Conservation (phyloP, 208 protist species). For the Angomonas deanei region DNA sequence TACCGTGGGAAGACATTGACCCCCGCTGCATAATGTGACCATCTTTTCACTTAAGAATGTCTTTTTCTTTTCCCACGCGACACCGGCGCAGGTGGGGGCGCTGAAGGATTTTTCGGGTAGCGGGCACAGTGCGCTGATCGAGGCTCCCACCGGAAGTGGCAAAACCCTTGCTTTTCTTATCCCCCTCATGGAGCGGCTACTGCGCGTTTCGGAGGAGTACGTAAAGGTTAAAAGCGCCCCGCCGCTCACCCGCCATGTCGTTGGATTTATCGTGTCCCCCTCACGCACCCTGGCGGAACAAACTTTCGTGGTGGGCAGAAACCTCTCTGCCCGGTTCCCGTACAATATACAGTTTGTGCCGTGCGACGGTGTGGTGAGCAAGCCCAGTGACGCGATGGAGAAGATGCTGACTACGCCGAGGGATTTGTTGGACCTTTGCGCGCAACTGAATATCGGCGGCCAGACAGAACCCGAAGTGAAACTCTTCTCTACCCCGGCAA, state of each 20-base stretch:
- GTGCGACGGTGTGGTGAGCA: conserved; percentile 69
- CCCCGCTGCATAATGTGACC: conserved; percentile 58
- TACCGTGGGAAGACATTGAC: conserved; percentile 81
- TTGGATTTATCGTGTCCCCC: conserved; percentile 77
- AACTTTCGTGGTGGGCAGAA: conserved; percentile 76
- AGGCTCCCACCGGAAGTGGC: conserved; percentile 96
- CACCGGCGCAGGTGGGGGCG: conserved; percentile 75
- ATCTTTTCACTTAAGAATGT: conserved; percentile 84
- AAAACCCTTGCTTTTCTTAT: conserved; percentile 96
- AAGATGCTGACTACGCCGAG: conserved; percentile 71
- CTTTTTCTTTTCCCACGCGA: conserved; percentile 90
- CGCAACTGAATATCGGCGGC: too few relatives aligned
- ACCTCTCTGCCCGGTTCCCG: conserved; percentile 57
- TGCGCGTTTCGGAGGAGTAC: conserved; percentile 51
- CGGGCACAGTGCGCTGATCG: conserved; percentile 79
- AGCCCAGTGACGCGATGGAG: conserved; percentile 25
- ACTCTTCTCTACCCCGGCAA: conserved; percentile 2
- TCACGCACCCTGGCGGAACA: conserved; percentile 80
- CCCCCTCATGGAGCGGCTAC: conserved; percentile 76
- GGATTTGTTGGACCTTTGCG: conserved; percentile 23
- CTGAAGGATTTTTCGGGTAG: conserved; percentile 40
- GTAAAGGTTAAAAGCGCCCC: conserved; percentile 38
- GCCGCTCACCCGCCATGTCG: conserved; percentile 54
- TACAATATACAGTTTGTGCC: conserved; percentile 72
- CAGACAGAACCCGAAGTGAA: not conserved